These are phyloP conservation scores for Crataegus laevigata DNA, from an alignment of 306 rosid genomes.

Conservation along the genomic window DNA sequence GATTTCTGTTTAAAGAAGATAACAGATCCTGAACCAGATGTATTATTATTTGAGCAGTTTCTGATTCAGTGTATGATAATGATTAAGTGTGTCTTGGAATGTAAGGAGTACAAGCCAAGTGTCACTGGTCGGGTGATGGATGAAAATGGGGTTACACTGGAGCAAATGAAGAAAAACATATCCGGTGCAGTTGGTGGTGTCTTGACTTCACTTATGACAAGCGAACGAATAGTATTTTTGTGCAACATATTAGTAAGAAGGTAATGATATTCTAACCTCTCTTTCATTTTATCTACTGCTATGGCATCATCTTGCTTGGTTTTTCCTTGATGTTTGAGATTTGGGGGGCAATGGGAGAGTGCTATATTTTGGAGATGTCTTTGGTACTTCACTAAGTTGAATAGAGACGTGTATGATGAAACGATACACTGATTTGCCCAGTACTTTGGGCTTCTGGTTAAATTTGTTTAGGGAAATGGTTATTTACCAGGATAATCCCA, in stretches of 20 bases:
- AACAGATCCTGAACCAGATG: constrained; percentile 73
- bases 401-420: background rate
- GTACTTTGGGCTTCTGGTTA: background rate
- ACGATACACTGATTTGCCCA: background rate
- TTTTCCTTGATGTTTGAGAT: background rate
- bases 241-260: constrained; percentile 78
- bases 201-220: constrained; percentile 73
- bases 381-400: background rate
- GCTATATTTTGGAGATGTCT: background rate
- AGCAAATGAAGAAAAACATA: constrained; percentile 75
- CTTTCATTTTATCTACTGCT: constrained; percentile 4
- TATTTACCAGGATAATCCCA: no score
- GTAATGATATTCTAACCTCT: constrained; percentile 31
- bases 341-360: background rate
- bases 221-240: constrained; percentile 60
- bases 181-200: constrained; percentile 72
- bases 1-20: constrained; percentile 83
- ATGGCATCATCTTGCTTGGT: constrained; percentile 21
- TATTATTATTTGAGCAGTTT: constrained; percentile 72
- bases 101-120: constrained; percentile 90
- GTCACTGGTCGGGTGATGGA: constrained; percentile 82
- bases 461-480: background rate
- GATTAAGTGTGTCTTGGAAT: constrained; percentile 83
- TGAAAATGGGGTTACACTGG: constrained; percentile 69
- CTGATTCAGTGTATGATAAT: constrained; percentile 93